Evolutionary conservation across 2,329 filamentous ascomycete genomes (phyloP).

Genomic region (Fusarium denticulatum): DNA sequence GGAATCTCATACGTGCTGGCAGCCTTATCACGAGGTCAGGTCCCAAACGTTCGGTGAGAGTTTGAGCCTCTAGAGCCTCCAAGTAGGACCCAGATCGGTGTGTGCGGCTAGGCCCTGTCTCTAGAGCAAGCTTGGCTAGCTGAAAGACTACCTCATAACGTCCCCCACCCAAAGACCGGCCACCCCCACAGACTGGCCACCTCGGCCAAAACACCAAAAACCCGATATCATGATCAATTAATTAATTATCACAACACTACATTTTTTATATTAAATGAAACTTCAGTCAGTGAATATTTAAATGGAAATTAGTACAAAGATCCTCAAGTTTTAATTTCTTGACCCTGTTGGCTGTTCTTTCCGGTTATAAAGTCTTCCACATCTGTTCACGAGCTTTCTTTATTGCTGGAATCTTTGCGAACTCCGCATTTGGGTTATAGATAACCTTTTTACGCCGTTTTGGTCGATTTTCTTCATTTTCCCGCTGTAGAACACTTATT

Average conservation of each 20-base stretch:
- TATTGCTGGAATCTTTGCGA: neutral
- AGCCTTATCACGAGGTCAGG: slow-evolving; percentile 27
- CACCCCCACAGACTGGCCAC: too few species aligned
- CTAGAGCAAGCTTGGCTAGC: slow-evolving; percentile 27
- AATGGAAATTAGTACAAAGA: neutral
- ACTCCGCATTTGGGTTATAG: neutral
- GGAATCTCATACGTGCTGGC: neutral
- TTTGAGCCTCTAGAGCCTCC: slow-evolving; percentile 18
- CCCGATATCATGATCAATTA: too few species aligned
- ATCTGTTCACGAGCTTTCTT: neutral
- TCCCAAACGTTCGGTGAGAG: slow-evolving; percentile 32
- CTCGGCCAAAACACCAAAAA: too few species aligned
- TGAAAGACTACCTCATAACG: slow-evolving; percentile 25
- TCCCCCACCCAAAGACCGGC: too few species aligned
- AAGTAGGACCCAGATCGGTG: slow-evolving; percentile 24
- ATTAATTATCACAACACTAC: too few species aligned
- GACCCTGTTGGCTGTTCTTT: neutral
- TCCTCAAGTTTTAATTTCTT: neutral
- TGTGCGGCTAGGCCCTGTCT: slow-evolving; percentile 24
- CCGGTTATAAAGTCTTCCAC: neutral
- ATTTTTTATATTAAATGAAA: too few species aligned
- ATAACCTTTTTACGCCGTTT: neutral
- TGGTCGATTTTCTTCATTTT: neutral
- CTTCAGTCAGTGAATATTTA: neutral
- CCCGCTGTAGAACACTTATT: accelerated